Evolutionary conservation across 306 rosid species (phyloP), one percentile per base, ranked within the genome.

Genomic region (Ormosia emarginata): DNA sequence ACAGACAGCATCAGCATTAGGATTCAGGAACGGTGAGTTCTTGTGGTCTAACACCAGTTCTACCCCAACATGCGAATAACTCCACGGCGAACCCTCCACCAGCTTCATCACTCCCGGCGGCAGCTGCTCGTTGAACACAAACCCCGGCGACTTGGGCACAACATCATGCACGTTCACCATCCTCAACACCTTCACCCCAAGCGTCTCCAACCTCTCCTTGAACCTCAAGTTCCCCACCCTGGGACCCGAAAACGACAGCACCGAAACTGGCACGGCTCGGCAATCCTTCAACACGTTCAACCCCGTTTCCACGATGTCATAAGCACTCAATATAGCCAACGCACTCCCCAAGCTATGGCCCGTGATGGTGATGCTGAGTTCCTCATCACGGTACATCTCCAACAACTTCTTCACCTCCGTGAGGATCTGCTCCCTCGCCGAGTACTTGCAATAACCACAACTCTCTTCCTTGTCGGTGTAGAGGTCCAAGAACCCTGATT

Each of bases 341-440:
- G 98, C 97, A 3, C 91, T 75, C n/a, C 98, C 97, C 24, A 94
- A 79, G 7, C 97, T 92, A 24, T 94, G 98, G 4, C 98, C 98
- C 0, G 97, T 92, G 1, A 94, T 81, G 9, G 98, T 92, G 6
- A 94, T 77, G 73, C 98, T 94, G 29, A 92, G 10, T 29, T 92
- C 94, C 79, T 94, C 98, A 12, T 40, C 37, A 0, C 10, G 3
- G 63, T 90, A 89, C 41, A 61, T 78, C 13, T 90, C 95, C 2
- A 87, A 4, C 18, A 92, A 44, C 46, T 89, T 70, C 47, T 87
- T 92, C 11, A 94, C 78, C 82, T 90, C 97, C 7, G 88, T 14
- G 4, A 94, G 36, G 12, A 90, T 79, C 71, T 92, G 98, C 47
- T 94, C 98, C 71, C 98, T 88, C 18, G 95, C 98, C 0, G 98